These are phyloP conservation scores for Paramecium sonneborni DNA, from an alignment of 73 alveolate genomes.

Conservation along the genomic window DNA sequence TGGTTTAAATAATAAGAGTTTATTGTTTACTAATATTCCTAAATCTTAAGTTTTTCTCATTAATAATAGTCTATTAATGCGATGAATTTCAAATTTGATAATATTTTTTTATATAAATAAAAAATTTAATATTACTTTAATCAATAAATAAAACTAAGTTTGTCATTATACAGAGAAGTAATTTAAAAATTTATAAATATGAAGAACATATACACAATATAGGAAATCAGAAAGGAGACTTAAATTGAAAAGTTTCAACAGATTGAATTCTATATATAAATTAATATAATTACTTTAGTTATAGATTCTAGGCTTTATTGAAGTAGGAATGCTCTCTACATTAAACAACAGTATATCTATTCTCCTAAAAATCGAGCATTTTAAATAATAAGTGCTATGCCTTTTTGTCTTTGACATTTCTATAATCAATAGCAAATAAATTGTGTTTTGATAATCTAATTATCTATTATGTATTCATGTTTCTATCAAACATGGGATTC, in stretches of 20 bases:
- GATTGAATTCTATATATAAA: not conserved
- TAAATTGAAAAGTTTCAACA: not conserved
- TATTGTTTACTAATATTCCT: no score
- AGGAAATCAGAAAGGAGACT: not conserved
- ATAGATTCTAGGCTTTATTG: not conserved
- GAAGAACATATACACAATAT: no score
- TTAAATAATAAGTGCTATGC: not conserved
- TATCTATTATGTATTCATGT: not conserved
- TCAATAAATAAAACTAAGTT: no score
- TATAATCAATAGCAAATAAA: not conserved
- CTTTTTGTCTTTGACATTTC: not conserved
- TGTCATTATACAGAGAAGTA: no score
- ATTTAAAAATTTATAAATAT: no score
- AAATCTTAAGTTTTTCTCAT: no score
- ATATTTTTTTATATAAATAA: no score
- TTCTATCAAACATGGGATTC: slow-evolving; percentile 11
- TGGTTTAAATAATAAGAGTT: no score
- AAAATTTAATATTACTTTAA: no score
- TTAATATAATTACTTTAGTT: not conserved
- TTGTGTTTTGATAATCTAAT: not conserved
- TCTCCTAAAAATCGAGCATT: not conserved
- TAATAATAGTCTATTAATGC: no score
- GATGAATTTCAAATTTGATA: no score
- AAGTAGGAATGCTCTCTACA: not conserved
- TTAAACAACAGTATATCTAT: not conserved